Base-by-base conservation (phyloP, 768 basidiomycete genomes). In the Panaeolus cyanescens region DNA sequence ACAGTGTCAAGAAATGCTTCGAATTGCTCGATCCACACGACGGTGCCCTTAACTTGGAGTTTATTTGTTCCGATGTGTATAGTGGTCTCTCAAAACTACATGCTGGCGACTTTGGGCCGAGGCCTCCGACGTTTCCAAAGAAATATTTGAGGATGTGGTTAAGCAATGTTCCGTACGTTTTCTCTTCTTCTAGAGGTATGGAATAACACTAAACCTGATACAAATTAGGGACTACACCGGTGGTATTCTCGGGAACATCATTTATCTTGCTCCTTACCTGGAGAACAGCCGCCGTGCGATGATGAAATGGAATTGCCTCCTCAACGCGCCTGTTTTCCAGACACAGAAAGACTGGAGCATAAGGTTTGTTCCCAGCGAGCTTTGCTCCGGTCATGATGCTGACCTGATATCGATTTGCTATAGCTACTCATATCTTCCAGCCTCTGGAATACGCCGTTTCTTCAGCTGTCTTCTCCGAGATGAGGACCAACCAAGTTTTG, bases 111-210 rank as follows among this genome's bases (percentile, higher is more conserved):
- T 56, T 69, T 15, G 65, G 65, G 7, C 55, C 50, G 1, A 50
- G 68, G 12, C 66, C 66, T 3, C 32, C 40, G 4, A 22, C 58
- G 10, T 62, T 61, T 22, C 68, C 66, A 9, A 60, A 20, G n/a
- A 60, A 60, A 53, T 70, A 64, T 50, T 32, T 57, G 7, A 56
- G 66, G 25, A 65, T 67, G 39, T 70, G 65, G 66, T 54, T 70
- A 59, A 67, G 66, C 42, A 70, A 70, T 45, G 60, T 65, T 7
- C 68, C 68, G 66, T 67, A 55, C 36, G 66, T 61, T 45, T 22
- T 40, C 17, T 39, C 25, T 15, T 55, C 8, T 5, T 34, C 45
- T 20, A 13, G 10, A 55, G 30, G 4, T 30, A 34, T 20, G 22
- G 36, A 37, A 37, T 30, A 17, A 12, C 53, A 36, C 30, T 25